These are phyloP conservation scores for Ophiocordyceps camponoti-rufipedis DNA, from an alignment of 2,329 filamentous ascomycete genomes.

Conservation along the genomic window DNA sequence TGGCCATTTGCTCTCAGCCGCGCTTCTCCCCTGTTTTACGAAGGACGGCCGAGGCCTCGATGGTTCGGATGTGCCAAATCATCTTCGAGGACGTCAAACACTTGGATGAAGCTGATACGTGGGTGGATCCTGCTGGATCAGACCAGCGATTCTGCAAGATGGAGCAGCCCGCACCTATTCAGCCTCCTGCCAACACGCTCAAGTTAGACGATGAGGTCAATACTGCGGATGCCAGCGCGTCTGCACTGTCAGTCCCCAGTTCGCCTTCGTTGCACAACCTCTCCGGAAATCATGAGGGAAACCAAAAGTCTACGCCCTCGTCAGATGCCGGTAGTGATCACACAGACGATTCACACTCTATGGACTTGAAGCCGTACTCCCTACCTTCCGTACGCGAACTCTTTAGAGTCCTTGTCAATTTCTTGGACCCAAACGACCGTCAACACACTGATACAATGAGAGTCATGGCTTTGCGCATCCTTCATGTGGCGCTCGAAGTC, in stretches of 20 bases:
- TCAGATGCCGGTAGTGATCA: slow-evolving; percentile 10
- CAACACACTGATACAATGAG: slow-evolving; percentile 90
- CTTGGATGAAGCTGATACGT: slow-evolving; percentile 52
- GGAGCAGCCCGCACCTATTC: neutral
- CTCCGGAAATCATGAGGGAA: neutral
- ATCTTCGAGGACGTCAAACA: slow-evolving; percentile 90
- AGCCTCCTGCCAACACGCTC: slow-evolving; percentile 1
- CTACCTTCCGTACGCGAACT: slow-evolving; percentile 87
- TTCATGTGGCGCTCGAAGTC: slow-evolving; percentile 92
- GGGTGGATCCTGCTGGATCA: slow-evolving; percentile 44
- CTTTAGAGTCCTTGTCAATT: slow-evolving; percentile 82
- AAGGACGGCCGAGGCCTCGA: slow-evolving; percentile 83
- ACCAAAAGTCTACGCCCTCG: neutral
- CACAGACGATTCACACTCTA: slow-evolving; percentile 23
- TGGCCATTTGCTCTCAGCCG: slow-evolving; percentile 93
- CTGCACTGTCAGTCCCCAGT: neutral
- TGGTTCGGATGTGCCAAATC: slow-evolving; percentile 98
- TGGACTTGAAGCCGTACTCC: slow-evolving; percentile 71
- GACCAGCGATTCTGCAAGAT: slow-evolving; percentile 29
- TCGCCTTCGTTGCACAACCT: neutral
- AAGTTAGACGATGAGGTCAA: neutral
- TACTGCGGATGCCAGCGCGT: too few relatives aligned
- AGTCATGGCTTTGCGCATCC: slow-evolving; percentile 92
- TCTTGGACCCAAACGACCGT: slow-evolving; percentile 81
- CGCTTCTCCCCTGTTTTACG: slow-evolving; percentile 80